These are phyloP conservation scores for Singerocomus rubriflavus DNA, from an alignment of 1,284 basidiomycete species.

Conservation along the genomic window DNA sequence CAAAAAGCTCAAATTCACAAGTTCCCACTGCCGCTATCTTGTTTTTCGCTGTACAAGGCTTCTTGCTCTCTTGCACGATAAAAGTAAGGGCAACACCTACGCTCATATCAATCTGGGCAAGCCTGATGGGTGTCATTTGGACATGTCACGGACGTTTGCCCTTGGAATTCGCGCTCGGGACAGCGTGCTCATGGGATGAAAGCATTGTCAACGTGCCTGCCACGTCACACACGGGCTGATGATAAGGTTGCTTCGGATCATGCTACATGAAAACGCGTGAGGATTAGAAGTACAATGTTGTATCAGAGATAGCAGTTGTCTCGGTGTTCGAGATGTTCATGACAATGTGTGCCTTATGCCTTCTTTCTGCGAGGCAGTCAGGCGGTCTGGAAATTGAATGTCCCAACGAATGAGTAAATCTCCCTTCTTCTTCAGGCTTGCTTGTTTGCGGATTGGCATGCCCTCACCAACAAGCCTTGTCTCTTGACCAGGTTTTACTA, in stretches of 20 bases:
- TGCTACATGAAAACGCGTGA: slow-evolving; percentile 9
- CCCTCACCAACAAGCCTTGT: slow-evolving; percentile 75
- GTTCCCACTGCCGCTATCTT: not conserved
- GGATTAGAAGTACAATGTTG: slow-evolving; percentile 20
- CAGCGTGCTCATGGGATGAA: not conserved
- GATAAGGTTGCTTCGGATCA: not conserved
- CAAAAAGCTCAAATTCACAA: not conserved
- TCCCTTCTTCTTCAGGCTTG: slow-evolving; percentile 70
- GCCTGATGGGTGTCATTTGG: not conserved
- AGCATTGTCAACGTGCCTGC: not conserved
- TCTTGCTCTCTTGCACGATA: not conserved
- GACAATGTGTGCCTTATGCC: slow-evolving; percentile 68
- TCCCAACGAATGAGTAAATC: slow-evolving; percentile 85
- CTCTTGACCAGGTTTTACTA: slow-evolving; percentile 79
- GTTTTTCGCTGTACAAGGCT: too few relatives aligned
- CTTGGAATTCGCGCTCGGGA: not conserved
- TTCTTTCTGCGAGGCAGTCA: slow-evolving; percentile 77
- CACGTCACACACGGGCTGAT: not conserved
- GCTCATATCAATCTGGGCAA: not conserved
- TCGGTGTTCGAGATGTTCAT: slow-evolving; percentile 27
- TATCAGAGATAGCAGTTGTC: slow-evolving; percentile 4
- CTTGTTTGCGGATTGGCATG: slow-evolving; percentile 87
- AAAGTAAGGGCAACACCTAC: not conserved
- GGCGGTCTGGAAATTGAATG: slow-evolving; percentile 75
- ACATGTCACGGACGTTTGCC: not conserved